A percentile compares a stretch with the other conserved stretches of the same genome.
phyloP scores from a whole-genome alignment of 1,284 basidiomycete genomes.

The Ceratobasidium sp. region DNA sequence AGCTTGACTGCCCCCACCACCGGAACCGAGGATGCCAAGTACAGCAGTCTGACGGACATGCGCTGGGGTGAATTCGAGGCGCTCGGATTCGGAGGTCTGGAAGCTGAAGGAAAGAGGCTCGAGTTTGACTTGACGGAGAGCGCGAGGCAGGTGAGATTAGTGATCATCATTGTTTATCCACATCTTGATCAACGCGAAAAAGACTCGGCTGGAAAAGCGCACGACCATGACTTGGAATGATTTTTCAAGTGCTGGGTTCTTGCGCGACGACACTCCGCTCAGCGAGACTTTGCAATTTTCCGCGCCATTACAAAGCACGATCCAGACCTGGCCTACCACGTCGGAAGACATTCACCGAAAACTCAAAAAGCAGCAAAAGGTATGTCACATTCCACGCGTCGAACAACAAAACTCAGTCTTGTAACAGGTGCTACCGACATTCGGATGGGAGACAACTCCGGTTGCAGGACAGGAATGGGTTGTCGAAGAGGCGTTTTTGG shows the following conservation, averaged over 20 bases:
- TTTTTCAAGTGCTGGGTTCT: constrained; percentile 82
- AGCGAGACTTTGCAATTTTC: constrained; percentile 83
- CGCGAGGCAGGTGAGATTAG: constrained; percentile 66
- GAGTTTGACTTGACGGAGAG: constrained; percentile 87
- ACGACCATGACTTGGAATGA: constrained; percentile 85
- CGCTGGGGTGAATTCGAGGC: constrained; percentile 89
- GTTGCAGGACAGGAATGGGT: constrained; percentile 71
- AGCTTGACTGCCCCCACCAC: not conserved
- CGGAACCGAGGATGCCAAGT: constrained; percentile 65
- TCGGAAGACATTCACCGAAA: constrained; percentile 75
- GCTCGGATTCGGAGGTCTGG: constrained; percentile 68
- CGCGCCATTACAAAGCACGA: constrained; percentile 67
- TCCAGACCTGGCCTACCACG: constrained; percentile 74
- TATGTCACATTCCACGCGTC: constrained; percentile 43
- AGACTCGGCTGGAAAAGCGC: constrained; percentile 76
- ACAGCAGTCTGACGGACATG: constrained; percentile 78
- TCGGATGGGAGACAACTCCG: constrained; percentile 77
- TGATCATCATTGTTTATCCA: constrained; percentile 48
- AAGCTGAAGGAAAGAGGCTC: constrained; percentile 66
- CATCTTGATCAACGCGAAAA: constrained; percentile 15
- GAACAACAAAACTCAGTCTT: not conserved
- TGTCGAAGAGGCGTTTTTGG: constrained; percentile 85
- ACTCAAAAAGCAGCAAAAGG: constrained; percentile 82
- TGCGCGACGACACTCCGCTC: constrained; percentile 74
- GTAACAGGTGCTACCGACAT: constrained; percentile 58